Conservation (phyloP, 352 stramenopile species). For the Phytophthora capsici region DNA sequence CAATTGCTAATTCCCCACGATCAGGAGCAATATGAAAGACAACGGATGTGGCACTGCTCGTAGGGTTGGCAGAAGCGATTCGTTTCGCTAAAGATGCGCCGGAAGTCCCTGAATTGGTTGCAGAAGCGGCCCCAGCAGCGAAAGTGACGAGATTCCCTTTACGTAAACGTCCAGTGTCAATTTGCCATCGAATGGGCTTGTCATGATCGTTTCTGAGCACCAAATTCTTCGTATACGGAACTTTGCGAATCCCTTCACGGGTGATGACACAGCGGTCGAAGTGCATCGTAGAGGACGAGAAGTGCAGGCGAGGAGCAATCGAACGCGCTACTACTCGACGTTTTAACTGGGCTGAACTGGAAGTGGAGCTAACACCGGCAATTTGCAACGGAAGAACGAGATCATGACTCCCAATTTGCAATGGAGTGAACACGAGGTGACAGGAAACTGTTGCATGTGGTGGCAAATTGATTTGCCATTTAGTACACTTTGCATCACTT, state of each 20-base stretch:
- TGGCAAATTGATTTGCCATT: conserved; percentile 80
- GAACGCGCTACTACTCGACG: conserved; percentile 59
- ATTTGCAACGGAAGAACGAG: conserved; percentile 83
- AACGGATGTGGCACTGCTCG: conserved; percentile 42
- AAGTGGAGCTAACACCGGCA: conserved; percentile 42
- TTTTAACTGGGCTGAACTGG: conserved; percentile 36
- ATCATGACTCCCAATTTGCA: conserved; percentile 45
- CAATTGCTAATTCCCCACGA: conserved; percentile 75
- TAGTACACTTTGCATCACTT: conserved; percentile 41
- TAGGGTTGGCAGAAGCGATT: conserved; percentile 29
- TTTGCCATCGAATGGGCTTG: conserved; percentile 72
- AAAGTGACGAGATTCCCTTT: conserved; percentile 35
- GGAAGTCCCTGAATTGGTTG: conserved; percentile 2
- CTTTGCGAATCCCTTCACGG: conserved; percentile 80
- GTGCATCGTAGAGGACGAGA: conserved; percentile 73
- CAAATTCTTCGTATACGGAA: conserved; percentile 87
- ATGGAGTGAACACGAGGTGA: conserved; percentile 80
- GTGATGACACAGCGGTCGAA: conserved; percentile 91
- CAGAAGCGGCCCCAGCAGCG: conserved; percentile 28
- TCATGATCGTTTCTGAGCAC: conserved; percentile 79
- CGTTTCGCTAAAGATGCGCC: conserved; percentile 31
- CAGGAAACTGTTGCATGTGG: conserved; percentile 71
- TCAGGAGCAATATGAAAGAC: conserved; percentile 89
- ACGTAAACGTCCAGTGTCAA: conserved; percentile 57
- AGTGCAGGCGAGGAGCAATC: conserved; percentile 68